Evolutionary conservation across 768 basidiomycete species (phyloP).

Genomic region (Agrocybe praecox): DNA sequence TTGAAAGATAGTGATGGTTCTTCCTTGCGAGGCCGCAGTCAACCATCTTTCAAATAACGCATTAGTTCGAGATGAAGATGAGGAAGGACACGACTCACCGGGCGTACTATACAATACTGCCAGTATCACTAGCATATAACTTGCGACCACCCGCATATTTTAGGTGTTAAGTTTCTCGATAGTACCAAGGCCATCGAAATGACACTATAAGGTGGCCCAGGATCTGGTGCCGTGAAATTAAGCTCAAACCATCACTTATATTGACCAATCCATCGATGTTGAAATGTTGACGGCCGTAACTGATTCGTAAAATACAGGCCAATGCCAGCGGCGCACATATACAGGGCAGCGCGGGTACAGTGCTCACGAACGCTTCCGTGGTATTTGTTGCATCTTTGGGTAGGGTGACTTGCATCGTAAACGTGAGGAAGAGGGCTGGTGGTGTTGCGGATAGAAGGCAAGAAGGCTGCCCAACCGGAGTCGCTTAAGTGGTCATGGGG

Average conservation of each 20-base stretch:
- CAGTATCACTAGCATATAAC: neutral
- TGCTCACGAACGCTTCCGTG: neutral
- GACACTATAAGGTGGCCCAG: neutral
- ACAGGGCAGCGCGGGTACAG: neutral
- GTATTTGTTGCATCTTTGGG: neutral
- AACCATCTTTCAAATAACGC: too few relatives aligned
- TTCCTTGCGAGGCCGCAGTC: too few relatives aligned
- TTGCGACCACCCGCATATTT: neutral
- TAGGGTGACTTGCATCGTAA: neutral
- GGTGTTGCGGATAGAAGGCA: neutral
- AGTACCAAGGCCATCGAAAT: neutral
- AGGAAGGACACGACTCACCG: too few relatives aligned
- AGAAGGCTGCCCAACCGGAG: neutral
- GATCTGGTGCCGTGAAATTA: neutral
- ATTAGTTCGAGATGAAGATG: too few relatives aligned
- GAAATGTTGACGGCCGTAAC: neutral
- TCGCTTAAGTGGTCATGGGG: neutral
- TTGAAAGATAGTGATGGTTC: too few relatives aligned
- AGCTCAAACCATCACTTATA: neutral
- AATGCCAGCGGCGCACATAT: too few relatives aligned
- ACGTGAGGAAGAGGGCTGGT: too few relatives aligned
- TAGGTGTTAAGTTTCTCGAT: neutral
- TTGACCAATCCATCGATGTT: neutral
- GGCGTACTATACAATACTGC: neutral
- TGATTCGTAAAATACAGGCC: neutral